Evolutionary conservation across 768 basidiomycete species (phyloP), one percentile per base, ranked within the genome.

Genomic region (Amanita phalloides): DNA sequence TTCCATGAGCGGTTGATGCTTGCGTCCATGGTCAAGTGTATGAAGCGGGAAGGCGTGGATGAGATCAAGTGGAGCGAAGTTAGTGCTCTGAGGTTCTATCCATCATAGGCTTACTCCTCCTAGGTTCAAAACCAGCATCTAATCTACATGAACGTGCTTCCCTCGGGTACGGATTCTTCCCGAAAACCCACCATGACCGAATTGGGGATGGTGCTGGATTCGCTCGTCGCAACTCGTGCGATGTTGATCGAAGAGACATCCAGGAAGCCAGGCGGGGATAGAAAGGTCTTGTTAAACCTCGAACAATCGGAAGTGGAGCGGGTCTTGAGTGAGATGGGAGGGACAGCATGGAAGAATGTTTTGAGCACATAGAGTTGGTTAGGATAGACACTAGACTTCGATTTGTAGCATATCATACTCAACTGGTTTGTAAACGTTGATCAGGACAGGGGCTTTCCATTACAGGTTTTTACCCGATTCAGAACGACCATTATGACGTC

Each of bases 1-100:
- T 75, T 91, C 55, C 90, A 95, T 61, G 92, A 96, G 62, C 80
- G 86, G 37, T 74, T 94, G 44, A 84, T 96, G 83, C 74, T 97
- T 14, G 86, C 85, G 13, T 81, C 92, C 1, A 64, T 95, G 35
- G 68, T 94, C 23, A 85, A 86, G 59, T 91, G 90, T 61, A 76
- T 90, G 41, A 82, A 83, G 63, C 74, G 86, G 41, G 84, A 87
- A 55, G 93, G 93, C 25, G 77, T 97, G 0, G 84, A 90, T 48
- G 90, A 93, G 68, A 84, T 97, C 45, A 79, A 79, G 58, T 93
- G 88, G 88, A 75, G 76, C 25, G 85, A 90, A 56, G 86, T 92
- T 49, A 54, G 77, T 68, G 26, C 44, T 50, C n/a, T 35, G 25
- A 38, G 21, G n/a, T 17, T 7, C 23, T 3, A 43, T 13, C 32